These are phyloP conservation scores for Podaxis sp. DNA, from an alignment of 768 basidiomycete species.

Conservation along the genomic window DNA sequence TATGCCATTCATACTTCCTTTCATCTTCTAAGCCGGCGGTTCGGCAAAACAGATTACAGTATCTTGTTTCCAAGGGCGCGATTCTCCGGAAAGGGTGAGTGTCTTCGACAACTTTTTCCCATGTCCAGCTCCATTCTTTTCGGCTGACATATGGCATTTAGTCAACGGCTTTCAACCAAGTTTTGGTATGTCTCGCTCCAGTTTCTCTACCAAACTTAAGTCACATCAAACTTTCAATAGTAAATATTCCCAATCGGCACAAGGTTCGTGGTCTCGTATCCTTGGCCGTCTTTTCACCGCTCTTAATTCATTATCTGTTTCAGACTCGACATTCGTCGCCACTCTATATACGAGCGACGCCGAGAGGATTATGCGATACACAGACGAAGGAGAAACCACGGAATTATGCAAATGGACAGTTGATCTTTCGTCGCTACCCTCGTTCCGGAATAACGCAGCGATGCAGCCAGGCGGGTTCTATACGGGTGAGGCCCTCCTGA, in stretches of 20 bases:
- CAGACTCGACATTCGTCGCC: conserved; percentile 81
- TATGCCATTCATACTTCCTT: conserved; percentile 12
- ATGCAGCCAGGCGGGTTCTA: conserved; percentile 66
- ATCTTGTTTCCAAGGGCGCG: conserved; percentile 84
- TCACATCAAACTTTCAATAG: conserved; percentile 31
- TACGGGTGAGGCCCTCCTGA: conserved; percentile 49
- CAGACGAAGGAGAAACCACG: conserved; percentile 75
- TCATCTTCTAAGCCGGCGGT: conserved; percentile 26
- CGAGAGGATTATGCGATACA: conserved; percentile 79
- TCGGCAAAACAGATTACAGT: conserved; percentile 61
- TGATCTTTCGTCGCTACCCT: conserved; percentile 73
- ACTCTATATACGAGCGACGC: conserved; percentile 75
- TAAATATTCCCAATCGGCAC: conserved; percentile 70
- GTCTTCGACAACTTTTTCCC: conserved; percentile 15
- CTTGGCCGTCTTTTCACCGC: neutral
- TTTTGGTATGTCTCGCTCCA: conserved; percentile 60
- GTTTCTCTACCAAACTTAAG: conserved; percentile 6
- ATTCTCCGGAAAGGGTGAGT: conserved; percentile 82
- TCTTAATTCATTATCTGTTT: conserved; percentile 2
- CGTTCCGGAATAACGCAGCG: conserved; percentile 72
- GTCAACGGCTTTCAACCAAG: conserved; percentile 79
- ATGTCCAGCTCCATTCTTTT: conserved; percentile 19
- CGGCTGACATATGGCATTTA: conserved; percentile 25
- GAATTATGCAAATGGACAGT: conserved; percentile 89
- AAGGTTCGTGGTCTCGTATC: conserved; percentile 30